Evolutionary conservation across 2,329 filamentous ascomycete species (phyloP).

Genomic region (Clonostachys byssicola): DNA sequence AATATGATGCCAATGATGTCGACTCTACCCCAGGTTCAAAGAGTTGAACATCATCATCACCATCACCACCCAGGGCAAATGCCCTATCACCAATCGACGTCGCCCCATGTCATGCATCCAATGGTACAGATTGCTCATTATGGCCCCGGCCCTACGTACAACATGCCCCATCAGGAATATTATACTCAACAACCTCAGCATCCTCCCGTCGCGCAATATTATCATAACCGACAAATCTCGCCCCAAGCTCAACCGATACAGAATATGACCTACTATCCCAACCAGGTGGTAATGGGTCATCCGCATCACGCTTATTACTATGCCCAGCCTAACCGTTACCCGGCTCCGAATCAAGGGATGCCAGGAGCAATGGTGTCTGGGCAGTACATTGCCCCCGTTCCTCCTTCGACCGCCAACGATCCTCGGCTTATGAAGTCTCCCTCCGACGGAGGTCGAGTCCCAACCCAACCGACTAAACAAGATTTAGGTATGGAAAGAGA

Average conservation of each 20-base stretch:
- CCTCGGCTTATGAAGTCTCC: constrained; percentile 11
- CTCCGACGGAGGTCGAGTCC: constrained; percentile 4
- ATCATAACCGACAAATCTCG: constrained; percentile 29
- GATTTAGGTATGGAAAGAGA: constrained; percentile 12
- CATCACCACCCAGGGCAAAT: constrained; percentile 15
- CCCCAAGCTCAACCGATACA: constrained; percentile 29
- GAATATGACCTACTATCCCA: constrained; percentile 37
- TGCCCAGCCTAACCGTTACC: constrained; percentile 27
- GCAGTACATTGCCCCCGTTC: constrained; percentile 23
- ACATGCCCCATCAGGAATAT: constrained; percentile 35
- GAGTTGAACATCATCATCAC: constrained; percentile 27
- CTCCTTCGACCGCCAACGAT: constrained; percentile 12
- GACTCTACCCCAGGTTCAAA: constrained; percentile 31
- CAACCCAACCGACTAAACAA: constrained; percentile 7
- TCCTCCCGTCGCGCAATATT: constrained; percentile 37
- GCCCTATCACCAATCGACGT: constrained; percentile 21
- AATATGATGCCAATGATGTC: constrained; percentile 41
- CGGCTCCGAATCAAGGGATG: constrained; percentile 19
- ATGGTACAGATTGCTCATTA: constrained; percentile 35
- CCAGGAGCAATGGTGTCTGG: constrained; percentile 24
- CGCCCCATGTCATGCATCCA: constrained; percentile 30
- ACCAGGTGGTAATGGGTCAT: constrained; percentile 34
- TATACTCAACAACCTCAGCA: constrained; percentile 36
- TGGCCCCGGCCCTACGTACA: constrained; percentile 27
- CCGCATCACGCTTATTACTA: constrained; percentile 42